Conservation (phyloP, 2,329 filamentous ascomycete genomes). For the Monosporascus cannonballus region DNA sequence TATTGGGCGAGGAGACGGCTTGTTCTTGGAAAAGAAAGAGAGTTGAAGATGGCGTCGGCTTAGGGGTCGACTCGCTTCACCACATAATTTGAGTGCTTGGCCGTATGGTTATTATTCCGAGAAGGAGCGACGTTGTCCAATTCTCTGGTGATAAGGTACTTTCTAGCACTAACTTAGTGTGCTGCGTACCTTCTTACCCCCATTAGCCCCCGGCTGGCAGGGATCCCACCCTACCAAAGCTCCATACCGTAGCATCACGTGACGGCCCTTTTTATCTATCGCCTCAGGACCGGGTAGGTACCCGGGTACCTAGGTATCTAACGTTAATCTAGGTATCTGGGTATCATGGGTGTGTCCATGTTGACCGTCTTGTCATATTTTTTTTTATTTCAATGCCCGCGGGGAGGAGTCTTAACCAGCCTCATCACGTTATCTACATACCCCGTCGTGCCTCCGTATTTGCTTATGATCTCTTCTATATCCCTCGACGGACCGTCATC, state of each 20-base stretch:
- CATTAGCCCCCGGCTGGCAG: no score
- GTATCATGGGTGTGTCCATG: no score
- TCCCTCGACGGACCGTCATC: constrained; percentile 27
- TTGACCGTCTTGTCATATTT: no score
- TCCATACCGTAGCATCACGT: no score
- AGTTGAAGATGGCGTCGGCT: constrained; percentile 22
- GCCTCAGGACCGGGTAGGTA: no score
- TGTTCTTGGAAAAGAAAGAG: constrained; percentile 12
- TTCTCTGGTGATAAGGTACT: neutral
- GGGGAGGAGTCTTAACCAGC: constrained; percentile 46
- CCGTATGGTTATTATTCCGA: neutral
- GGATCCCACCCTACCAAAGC: no score
- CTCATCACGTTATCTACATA: constrained; percentile 55
- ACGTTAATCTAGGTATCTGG: no score
- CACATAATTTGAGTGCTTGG: constrained; percentile 16
- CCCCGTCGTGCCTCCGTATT: constrained; percentile 50
- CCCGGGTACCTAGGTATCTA: no score
- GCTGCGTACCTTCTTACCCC: no score
- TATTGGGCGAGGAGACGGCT: constrained; percentile 43
- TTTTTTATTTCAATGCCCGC: constrained; percentile 30
- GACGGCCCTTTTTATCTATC: no score
- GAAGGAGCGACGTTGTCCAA: constrained; percentile 8
- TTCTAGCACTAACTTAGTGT: no score
- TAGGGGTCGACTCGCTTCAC: constrained; percentile 14
- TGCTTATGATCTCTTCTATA: constrained; percentile 37